Evolutionary conservation across 441 rosid genomes (phyloP).

Genomic region (Populus hybrid): DNA sequence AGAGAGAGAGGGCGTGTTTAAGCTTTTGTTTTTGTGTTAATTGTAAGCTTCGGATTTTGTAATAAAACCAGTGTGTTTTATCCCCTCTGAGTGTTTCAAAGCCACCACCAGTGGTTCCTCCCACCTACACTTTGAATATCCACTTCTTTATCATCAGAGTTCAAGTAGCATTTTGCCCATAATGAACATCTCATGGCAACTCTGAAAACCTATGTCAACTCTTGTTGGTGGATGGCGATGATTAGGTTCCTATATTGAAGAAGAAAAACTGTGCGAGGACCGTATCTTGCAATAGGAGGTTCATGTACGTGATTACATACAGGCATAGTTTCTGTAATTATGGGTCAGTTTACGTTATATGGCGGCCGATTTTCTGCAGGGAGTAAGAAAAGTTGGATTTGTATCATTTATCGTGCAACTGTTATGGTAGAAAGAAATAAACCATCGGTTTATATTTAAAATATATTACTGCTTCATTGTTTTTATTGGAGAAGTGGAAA

Average conservation of each 20-base stretch:
- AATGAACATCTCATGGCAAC: constrained; percentile 11
- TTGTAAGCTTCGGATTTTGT: too few relatives aligned
- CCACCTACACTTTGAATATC: too few relatives aligned
- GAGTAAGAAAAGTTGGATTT: background rate
- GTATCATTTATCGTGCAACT: background rate
- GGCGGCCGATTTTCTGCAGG: background rate
- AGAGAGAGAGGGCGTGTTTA: too few relatives aligned
- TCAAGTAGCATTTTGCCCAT: constrained; percentile 20
- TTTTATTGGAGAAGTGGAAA: background rate
- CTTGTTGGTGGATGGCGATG: constrained; percentile 17
- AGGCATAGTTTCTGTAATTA: background rate
- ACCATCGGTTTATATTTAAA: background rate
- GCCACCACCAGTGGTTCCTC: too few relatives aligned
- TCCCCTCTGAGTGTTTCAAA: too few relatives aligned
- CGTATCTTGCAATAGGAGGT: background rate
- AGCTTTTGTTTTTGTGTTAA: too few relatives aligned
- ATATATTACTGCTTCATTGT: background rate
- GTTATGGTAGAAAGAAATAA: background rate
- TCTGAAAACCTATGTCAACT: constrained; percentile 15
- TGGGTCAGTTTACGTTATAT: background rate
- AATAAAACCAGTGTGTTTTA: too few relatives aligned
- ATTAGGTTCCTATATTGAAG: background rate
- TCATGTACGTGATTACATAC: background rate
- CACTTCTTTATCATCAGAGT: background rate
- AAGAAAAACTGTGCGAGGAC: too few relatives aligned